Conservation (phyloP, 140 eudicot genomes). For the Senecio squalidus region DNA sequence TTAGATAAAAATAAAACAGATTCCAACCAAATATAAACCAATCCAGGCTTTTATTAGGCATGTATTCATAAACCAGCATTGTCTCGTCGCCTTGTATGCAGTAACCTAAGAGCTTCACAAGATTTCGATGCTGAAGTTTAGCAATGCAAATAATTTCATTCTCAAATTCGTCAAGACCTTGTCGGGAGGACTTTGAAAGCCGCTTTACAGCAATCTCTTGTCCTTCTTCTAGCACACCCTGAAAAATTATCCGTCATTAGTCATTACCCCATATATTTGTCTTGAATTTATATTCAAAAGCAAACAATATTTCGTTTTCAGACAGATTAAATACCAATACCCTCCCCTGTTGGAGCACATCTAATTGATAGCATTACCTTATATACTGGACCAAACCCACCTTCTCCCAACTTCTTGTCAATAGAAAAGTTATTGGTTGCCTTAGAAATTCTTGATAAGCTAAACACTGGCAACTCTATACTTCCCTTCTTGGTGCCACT, state of each 20-base stretch:
- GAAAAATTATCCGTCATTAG: not conserved
- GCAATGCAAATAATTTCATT: constrained; percentile 22
- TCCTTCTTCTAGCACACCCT: constrained; percentile 4
- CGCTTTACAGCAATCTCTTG: constrained; percentile 10
- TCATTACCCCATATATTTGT: not conserved
- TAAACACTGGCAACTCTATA: not conserved
- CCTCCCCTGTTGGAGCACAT: not conserved
- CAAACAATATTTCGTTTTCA: not conserved
- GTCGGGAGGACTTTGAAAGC: constrained; percentile 6
- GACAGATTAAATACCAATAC: too few species aligned
- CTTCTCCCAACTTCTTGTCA: not conserved
- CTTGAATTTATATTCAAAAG: not conserved
- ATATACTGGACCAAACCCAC: not conserved
- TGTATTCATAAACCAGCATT: constrained; percentile 28
- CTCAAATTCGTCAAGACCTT: constrained; percentile 1
- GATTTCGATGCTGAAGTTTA: constrained; percentile 41
- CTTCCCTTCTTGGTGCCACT: not conserved
- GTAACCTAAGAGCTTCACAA: constrained; percentile 32
- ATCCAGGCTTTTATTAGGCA: constrained; percentile 37
- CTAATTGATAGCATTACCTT: not conserved
- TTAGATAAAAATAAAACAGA: not conserved
- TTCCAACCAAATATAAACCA: constrained; percentile 31
- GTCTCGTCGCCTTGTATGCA: constrained; percentile 30
- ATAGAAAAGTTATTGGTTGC: constrained; percentile 4
- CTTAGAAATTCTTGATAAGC: not conserved